Conservation (phyloP, 306 rosid genomes). For the Quercus suber region DNA sequence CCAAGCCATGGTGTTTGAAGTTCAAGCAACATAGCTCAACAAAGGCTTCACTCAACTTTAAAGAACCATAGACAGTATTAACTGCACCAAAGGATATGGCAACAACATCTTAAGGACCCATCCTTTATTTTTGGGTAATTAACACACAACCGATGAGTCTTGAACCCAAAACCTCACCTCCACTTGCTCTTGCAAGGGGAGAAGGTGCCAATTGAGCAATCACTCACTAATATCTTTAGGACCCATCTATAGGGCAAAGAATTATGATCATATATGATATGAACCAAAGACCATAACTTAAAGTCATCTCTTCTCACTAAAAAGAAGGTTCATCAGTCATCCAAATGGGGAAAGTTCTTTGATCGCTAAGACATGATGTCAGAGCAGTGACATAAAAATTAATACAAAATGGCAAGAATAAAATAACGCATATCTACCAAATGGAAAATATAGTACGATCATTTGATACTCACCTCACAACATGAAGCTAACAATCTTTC, state of each 20-base stretch:
- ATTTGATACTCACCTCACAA: slow-evolving; percentile 64
- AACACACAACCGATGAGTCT: no score
- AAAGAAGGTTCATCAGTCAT: no score
- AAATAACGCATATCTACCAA: neutral
- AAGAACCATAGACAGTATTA: neutral
- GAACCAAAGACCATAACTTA: no score
- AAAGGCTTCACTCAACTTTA: neutral
- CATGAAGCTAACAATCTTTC: slow-evolving; percentile 69
- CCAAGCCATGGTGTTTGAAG: neutral
- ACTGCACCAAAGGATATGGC: neutral
- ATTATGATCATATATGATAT: neutral
- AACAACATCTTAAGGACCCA: neutral
- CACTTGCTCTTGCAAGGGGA: no score
- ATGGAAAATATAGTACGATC: neutral
- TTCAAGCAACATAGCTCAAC: neutral
- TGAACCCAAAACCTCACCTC: no score
- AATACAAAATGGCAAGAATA: neutral
- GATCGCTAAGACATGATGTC: neutral
- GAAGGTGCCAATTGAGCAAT: no score
- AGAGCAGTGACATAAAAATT: neutral
- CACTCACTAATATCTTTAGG: neutral
- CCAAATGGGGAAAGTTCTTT: no score
- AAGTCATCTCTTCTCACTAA: no score
- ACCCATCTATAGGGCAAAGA: neutral
- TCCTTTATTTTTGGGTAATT: no score